Conservation (phyloP, 2,329 filamentous ascomycete genomes). For the Hypoxylon sp. region DNA sequence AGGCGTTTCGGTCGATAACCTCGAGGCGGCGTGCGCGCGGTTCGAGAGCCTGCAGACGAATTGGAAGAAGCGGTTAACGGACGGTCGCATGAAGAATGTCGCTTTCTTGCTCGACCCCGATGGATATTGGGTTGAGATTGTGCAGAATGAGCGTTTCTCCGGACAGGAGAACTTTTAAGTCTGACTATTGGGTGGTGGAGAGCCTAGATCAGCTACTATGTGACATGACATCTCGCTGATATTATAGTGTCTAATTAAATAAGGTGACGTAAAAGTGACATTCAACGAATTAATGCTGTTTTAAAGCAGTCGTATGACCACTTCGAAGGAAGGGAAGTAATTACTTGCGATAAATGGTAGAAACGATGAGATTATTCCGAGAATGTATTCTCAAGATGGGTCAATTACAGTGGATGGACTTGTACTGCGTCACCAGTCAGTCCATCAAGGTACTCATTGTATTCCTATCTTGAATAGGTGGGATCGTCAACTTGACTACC, state of each 20-base stretch:
- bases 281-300: no score
- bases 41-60: constrained; percentile 83
- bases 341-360: background rate
- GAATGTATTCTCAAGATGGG: no score
- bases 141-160: constrained; percentile 79
- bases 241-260: no score
- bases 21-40: constrained; percentile 86
- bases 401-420: no score
- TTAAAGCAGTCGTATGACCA: no score
- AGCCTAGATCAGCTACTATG: no score
- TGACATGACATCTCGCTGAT: no score
- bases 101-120: constrained; percentile 92
- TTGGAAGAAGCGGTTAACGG: constrained; percentile 96
- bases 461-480: background rate
- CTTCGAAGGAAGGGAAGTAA: background rate
- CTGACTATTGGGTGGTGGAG: no score
- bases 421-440: constrained; percentile 14
- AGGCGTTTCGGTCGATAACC: constrained; percentile 84
- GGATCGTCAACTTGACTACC: background rate
- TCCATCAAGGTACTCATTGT: constrained; percentile 25
- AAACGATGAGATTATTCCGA: background rate
- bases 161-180: constrained; percentile 60
- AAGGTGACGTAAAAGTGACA: no score
- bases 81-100: constrained; percentile 91
- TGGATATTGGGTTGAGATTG: constrained; percentile 58